Evolutionary conservation across 2,329 filamentous ascomycete species (phyloP), one percentile per base, ranked within the genome.

Genomic region (Raffaelea ambrosiae): DNA sequence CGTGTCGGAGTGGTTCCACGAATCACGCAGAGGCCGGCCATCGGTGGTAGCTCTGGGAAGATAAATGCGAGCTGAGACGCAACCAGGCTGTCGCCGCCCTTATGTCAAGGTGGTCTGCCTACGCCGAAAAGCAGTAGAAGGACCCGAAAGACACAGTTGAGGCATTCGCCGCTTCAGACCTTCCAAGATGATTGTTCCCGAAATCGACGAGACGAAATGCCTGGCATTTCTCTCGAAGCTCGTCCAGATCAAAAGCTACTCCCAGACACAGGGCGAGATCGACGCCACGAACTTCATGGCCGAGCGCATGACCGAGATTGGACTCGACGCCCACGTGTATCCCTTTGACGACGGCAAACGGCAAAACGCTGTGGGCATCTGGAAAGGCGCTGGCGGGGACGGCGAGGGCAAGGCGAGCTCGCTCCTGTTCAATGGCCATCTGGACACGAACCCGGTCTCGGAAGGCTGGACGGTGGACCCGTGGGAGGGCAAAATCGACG

Each of bases 381-480:
- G n/a, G n/a, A n/a, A n/a, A n/a, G n/a, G n/a, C n/a, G n/a, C 14
- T 60, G 57, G 58, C 48, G 45, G 26, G 55, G 52, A 36, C 38
- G 38, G 8, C n/a, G 42, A 26, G 5, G 36, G 38, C 31, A 38
- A 26, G n/a, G n/a, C n/a, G n/a, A n/a, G n/a, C n/a, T n/a, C n/a
- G 10, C 48, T 59, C 2, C 44, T 61, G 2, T 61, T 59, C 52
- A 61, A 61, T 41, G 59, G 59, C 35, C 59, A 61, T 35, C 48
- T 61, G 5, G 59, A 61, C 48, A 60, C 57, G 5, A 60, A 61
- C 44, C 59, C 58, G n/a, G 58, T 61, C 35, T 55, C 56, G 13
- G 59, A 58, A 35, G 58, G 58, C 10, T 61, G 59, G 59, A 61
- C 59, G 10, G 48, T 61, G 31, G 57, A 60, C 43, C 59, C 58